Evolutionary conservation across 371 early-diverging fungal genomes (phyloP).

Genomic region (Neoconidiobolus thromboides): DNA sequence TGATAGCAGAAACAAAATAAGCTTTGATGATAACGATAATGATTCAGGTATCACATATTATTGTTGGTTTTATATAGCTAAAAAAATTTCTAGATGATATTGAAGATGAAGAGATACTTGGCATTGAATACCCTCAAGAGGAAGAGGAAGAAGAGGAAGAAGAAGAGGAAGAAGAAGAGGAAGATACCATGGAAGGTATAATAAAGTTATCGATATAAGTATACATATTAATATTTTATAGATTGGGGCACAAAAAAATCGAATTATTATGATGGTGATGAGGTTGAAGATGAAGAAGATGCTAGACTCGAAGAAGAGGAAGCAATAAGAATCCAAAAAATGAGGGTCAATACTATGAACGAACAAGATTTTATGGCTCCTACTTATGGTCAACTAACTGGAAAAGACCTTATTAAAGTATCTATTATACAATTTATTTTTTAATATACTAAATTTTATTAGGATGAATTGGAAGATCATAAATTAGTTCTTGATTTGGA

Average conservation of each 20-base stretch:
- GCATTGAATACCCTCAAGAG: not conserved
- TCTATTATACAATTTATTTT: not conserved
- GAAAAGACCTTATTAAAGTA: constrained; percentile 2
- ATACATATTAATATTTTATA: not conserved
- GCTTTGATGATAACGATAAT: constrained; percentile 4
- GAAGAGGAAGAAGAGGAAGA: constrained; percentile 5
- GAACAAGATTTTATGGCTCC: constrained; percentile 87
- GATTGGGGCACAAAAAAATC: constrained; percentile 47
- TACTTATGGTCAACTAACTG: constrained; percentile 10
- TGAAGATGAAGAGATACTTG: constrained; percentile 16
- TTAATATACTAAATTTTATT: not conserved
- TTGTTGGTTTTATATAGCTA: not conserved
- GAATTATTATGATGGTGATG: constrained; percentile 61
- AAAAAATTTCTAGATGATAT: constrained; percentile 11
- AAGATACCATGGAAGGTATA: constrained; percentile 12
- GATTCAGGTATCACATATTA: not conserved
- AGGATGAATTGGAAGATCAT: constrained; percentile 16
- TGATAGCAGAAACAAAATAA: constrained; percentile 23
- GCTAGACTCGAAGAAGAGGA: constrained; percentile 81
- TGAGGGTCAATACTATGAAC: constrained; percentile 48
- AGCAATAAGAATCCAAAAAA: constrained; percentile 68
- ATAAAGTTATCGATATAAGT: not conserved
- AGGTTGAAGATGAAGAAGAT: constrained; percentile 47
- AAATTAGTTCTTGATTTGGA: constrained; percentile 27
- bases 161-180: constrained; percentile 22